phyloP scores from a whole-genome alignment of 352 stramenopile genomes.

The Stramenopiles sp. region DNA sequence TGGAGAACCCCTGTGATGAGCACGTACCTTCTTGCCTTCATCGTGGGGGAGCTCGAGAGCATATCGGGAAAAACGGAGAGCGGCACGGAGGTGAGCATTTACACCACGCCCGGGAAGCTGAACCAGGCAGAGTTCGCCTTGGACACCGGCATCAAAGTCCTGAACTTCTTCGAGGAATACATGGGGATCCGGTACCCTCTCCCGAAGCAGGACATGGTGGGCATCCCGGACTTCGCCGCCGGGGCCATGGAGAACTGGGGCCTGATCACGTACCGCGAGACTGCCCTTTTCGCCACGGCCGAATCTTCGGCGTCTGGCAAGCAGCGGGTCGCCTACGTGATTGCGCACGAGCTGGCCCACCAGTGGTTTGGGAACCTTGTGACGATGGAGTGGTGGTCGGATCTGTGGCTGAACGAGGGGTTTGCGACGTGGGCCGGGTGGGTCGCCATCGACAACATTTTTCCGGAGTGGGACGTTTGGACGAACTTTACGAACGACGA shows the following conservation, averaged over 20 bases:
- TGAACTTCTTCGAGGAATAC: constrained; percentile 45
- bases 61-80: constrained; percentile 60
- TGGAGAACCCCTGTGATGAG: constrained; percentile 85
- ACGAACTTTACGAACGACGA: constrained; percentile 70
- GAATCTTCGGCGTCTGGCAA: constrained; percentile 45
- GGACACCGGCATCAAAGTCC: constrained; percentile 37
- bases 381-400: constrained; percentile 91
- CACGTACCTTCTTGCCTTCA: constrained; percentile 87
- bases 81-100: constrained; percentile 79
- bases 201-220: constrained; percentile 92
- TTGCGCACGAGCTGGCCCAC: constrained; percentile 92
- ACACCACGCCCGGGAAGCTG: constrained; percentile 71
- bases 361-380: constrained; percentile 87
- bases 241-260: constrained; percentile 88
- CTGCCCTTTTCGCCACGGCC: constrained; percentile 52
- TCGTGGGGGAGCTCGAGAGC: constrained; percentile 84
- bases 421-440: constrained; percentile 92
- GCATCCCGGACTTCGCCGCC: constrained; percentile 83
- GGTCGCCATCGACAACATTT: constrained; percentile 67
- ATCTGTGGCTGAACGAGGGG: constrained; percentile 89
- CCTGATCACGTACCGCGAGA: constrained; percentile 85
- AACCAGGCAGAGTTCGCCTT: constrained; percentile 70
- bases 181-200: constrained; percentile 74
- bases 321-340: constrained; percentile 67
- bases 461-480: constrained; percentile 80